Conservation (phyloP, 306 rosid species). For the Quercus rubra region DNA sequence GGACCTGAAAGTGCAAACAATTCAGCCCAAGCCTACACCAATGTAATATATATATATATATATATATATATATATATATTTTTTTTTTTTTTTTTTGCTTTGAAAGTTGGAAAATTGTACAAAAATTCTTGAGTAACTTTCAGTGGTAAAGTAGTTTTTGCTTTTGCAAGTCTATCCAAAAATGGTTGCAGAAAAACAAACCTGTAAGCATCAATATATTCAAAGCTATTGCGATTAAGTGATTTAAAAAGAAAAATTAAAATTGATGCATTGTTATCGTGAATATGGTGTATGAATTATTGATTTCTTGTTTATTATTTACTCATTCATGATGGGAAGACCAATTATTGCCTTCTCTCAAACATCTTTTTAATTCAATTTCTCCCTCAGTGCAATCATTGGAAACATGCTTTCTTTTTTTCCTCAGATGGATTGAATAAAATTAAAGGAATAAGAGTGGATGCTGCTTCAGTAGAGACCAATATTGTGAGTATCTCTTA, state of each 20-base stretch:
- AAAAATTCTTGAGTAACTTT: not conserved
- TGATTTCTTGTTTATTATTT: not conserved
- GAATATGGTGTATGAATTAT: slow-evolving; percentile 11
- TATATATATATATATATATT: too few species aligned
- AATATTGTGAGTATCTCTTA: slow-evolving; percentile 68
- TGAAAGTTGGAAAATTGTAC: not conserved
- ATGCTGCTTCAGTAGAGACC: slow-evolving; percentile 54
- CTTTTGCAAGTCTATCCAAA: not conserved
- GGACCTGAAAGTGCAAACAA: too few species aligned
- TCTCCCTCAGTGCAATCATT: not conserved
- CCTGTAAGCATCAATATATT: slow-evolving; percentile 17
- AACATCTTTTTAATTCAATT: not conserved
- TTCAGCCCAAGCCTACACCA: too few species aligned
- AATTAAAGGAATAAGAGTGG: slow-evolving; percentile 59
- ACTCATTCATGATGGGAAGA: not conserved
- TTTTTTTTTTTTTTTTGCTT: not conserved
- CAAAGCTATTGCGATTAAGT: slow-evolving; percentile 7
- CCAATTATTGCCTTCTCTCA: not conserved
- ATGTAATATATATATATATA: too few species aligned
- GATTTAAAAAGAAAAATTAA: not conserved
- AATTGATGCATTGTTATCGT: not conserved
- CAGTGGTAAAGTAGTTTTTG: not conserved
- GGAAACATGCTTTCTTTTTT: not conserved
- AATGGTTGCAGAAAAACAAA: slow-evolving; percentile 33
- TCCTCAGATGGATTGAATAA: slow-evolving; percentile 52